Evolutionary conservation across 2,329 filamentous ascomycete species (phyloP).

Genomic region (Trichoderma sp.): DNA sequence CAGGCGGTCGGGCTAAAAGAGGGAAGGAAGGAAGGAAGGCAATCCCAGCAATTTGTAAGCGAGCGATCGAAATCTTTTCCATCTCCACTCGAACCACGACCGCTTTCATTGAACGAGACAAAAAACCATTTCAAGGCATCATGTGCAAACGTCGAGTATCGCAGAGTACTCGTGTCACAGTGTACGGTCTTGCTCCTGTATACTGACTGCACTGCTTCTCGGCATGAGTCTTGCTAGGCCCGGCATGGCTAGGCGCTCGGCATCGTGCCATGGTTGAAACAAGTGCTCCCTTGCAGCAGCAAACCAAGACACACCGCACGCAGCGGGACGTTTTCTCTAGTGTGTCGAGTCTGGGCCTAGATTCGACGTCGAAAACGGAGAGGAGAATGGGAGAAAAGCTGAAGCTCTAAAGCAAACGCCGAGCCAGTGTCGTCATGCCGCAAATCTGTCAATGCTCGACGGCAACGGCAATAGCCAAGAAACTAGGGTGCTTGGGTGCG

Average conservation of each 20-base stretch:
- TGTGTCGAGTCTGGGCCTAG: neutral
- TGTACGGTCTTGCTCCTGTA: neutral
- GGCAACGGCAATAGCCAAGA: neutral
- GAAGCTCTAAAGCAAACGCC: neutral
- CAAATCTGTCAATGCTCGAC: neutral
- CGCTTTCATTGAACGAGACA: neutral
- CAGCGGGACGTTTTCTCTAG: neutral
- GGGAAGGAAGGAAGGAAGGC: neutral
- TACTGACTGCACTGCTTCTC: neutral
- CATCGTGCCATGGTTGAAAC: neutral
- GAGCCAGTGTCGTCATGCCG: neutral
- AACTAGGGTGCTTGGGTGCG: neutral
- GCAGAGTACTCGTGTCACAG: neutral
- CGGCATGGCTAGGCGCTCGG: neutral
- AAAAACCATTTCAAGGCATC: neutral
- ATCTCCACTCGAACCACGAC: neutral
- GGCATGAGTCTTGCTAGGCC: neutral
- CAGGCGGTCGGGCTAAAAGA: conserved; percentile 5
- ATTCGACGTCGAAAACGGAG: neutral
- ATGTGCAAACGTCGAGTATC: neutral
- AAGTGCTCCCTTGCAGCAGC: neutral
- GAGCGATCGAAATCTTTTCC: neutral
- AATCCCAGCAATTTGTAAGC: neutral
- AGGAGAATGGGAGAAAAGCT: neutral
- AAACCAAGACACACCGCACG: neutral